A percentile compares a stretch with the other conserved stretches of the same genome.
Conservation (phyloP, 2,329 filamentous ascomycete species). For the Calonectria montana region DNA sequence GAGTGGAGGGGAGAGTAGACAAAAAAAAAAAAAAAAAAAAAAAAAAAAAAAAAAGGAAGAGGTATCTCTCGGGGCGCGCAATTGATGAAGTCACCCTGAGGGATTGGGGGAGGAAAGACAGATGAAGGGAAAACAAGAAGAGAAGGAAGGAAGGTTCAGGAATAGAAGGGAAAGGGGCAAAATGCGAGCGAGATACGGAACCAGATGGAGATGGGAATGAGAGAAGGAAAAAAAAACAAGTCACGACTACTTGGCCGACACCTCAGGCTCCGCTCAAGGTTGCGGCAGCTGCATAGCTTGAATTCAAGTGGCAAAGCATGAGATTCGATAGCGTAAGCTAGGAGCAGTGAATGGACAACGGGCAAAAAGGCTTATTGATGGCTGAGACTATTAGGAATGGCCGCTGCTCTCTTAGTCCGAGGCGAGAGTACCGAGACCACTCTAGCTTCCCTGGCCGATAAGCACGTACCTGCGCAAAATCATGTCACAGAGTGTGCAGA, state of each 20-base stretch:
- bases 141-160: neutral
- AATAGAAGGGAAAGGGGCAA: neutral
- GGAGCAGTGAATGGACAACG: neutral
- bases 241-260: neutral
- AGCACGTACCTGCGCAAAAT: neutral
- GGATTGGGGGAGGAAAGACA: neutral
- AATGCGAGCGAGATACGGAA: neutral
- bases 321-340: conserved; percentile 10
- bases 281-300: neutral
- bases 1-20: neutral
- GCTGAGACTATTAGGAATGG: conserved; percentile 9
- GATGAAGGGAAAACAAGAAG: neutral
- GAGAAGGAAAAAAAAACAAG: conserved; percentile 4
- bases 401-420: neutral
- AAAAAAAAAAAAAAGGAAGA: neutral
- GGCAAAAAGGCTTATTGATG: neutral
- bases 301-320: neutral
- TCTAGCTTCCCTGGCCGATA: neutral
- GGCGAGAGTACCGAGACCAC: neutral
- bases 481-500: neutral
- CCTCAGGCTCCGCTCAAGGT: neutral
- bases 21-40: neutral
- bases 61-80: neutral
- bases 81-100: neutral
- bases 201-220: neutral